Evolutionary conservation across 1,284 basidiomycete genomes (phyloP), one percentile per base, ranked within the genome.

Genomic region (Ustilago sp.): DNA sequence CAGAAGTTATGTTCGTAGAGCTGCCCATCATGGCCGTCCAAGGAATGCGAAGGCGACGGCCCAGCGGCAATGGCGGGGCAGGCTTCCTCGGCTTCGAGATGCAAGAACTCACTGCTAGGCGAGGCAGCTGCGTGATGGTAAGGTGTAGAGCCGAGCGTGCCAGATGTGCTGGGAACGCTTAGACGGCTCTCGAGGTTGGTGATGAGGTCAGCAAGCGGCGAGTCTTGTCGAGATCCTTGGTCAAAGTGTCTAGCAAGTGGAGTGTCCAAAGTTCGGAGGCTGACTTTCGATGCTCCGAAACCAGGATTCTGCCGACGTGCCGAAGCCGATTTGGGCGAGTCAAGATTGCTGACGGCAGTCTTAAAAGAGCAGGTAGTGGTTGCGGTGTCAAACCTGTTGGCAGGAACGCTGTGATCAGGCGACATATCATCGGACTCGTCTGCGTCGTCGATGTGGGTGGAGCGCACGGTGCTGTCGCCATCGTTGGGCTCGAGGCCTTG

Each of bases 131-230:
- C 65, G 32, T 73, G 63, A 31, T 66, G 66, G 28, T 66, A 73
- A 2, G 54, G 58, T 34, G 68, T 47, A n/a, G 74, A 68, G 28
- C 62, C 48, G 28, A 56, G 56, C 15, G 68, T 57, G 60, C 69
- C 66, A 6, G 65, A 45, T 1, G 47, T 63, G 63, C 74, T 68
- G 8, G 54, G 65, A 23, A 63, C 34, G 62, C 69, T 72, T 38
- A 72, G 53, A 15, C 69, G 69, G 6, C 69, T 59, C 43, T 73
- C 74, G 13, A 77, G 60, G 45, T 63, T 77, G 56, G 59, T 77
- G 58, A 77, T 77, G 32, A 77, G 69, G 34, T 77, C 74, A 12
- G 66, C 63, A n/a, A 77, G 60, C 23, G 74, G 74, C 28, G 74
- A 77, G 19, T 72, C 66, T 38, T 66, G 62, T 35, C 74, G 48